Evolutionary conservation across 2,329 filamentous ascomycete species (phyloP).

Genomic region (Penicillium sp.): DNA sequence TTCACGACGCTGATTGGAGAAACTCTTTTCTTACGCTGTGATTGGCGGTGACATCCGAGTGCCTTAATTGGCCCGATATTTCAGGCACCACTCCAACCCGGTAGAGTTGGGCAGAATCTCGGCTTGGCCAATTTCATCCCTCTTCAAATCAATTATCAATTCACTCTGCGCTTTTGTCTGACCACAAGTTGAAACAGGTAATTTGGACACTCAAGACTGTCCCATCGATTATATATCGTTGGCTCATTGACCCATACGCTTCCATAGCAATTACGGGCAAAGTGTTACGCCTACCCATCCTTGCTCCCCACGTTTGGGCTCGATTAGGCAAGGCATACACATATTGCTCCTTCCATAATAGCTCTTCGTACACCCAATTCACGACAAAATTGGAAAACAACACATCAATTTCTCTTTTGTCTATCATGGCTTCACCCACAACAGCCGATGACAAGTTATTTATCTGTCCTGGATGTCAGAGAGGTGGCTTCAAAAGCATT

Average conservation of each 20-base stretch:
- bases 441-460: slow-evolving; percentile 2
- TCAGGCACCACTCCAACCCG: background rate
- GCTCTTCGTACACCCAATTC: background rate
- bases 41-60: background rate
- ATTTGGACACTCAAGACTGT: background rate
- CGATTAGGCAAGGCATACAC: slow-evolving; percentile 2
- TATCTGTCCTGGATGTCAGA: slow-evolving; percentile 8
- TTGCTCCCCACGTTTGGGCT: background rate
- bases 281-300: background rate
- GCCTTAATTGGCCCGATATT: background rate
- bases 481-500: slow-evolving; percentile 4
- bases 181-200: background rate
- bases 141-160: background rate
- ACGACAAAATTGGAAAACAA: background rate
- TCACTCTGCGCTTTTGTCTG: background rate
- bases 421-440: slow-evolving; percentile 1
- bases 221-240: background rate
- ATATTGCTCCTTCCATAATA: background rate
- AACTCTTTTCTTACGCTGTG: background rate
- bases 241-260: background rate
- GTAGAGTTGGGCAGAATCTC: slow-evolving; percentile 1
- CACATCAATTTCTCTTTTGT: background rate
- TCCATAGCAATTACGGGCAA: background rate
- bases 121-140: background rate
- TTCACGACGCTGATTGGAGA: background rate